Percentiles rank a stretch among this genome's conserved stretches.
Conservation (phyloP, 163 green algal genomes). For the Chlamydomonas reinhardtii region DNA sequence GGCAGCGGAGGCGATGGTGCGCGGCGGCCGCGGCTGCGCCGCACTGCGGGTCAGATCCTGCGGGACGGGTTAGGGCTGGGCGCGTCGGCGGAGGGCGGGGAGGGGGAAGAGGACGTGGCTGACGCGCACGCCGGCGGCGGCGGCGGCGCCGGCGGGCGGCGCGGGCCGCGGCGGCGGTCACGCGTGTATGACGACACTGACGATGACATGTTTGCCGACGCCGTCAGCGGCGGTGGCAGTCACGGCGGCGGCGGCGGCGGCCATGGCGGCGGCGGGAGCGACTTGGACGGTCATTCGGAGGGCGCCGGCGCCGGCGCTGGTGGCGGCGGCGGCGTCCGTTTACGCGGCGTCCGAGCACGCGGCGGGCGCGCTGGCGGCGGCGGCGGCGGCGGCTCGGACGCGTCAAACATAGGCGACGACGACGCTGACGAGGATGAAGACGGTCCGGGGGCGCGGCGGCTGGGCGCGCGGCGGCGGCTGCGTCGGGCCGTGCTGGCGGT, state of each 20-base stretch:
- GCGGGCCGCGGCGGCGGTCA: neutral
- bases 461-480: slow-evolving; percentile 7
- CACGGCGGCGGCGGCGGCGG: neutral
- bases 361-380: neutral
- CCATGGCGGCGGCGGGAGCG: neutral
- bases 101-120: neutral
- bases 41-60: slow-evolving; percentile 16
- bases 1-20: neutral
- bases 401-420: neutral
- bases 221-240: slow-evolving; percentile 15
- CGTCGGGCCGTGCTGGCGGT: slow-evolving; percentile 1
- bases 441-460: neutral
- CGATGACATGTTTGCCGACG: slow-evolving; percentile 20
- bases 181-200: slow-evolving; percentile 38
- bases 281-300: neutral
- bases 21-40: neutral
- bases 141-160: neutral
- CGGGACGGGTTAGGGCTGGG: slow-evolving; percentile 2
- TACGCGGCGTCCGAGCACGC: neutral
- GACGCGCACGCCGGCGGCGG: neutral
- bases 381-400: neutral
- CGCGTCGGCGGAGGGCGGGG: neutral
- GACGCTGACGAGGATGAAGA: neutral
- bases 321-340: no score
- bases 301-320: no score